Evolutionary conservation across 2,329 filamentous ascomycete genomes (phyloP).

Genomic region (Cladophialophora immunda): DNA sequence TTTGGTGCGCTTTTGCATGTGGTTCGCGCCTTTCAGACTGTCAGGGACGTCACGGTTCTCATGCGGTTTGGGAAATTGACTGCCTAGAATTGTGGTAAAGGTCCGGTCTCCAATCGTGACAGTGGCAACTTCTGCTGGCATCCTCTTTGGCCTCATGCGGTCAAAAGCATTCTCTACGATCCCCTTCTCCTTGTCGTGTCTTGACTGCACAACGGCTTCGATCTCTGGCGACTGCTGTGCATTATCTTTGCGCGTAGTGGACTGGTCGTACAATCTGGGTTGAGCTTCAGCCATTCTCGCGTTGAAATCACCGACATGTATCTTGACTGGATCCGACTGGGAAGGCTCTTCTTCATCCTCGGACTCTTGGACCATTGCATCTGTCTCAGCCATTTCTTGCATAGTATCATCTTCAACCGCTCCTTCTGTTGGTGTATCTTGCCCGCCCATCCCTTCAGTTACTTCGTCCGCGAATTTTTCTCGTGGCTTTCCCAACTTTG

Average conservation of each 20-base stretch:
- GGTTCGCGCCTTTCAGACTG: slow-evolving; percentile 1
- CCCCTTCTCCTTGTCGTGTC: slow-evolving; percentile 44
- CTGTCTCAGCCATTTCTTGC: slow-evolving; percentile 13
- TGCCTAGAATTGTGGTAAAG: slow-evolving; percentile 71
- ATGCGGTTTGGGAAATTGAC: slow-evolving; percentile 52
- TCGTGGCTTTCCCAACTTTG: slow-evolving; percentile 10
- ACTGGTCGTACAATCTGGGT: slow-evolving; percentile 11
- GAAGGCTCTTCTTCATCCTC: slow-evolving; percentile 37
- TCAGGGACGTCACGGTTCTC: background rate
- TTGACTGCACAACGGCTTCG: slow-evolving; percentile 46
- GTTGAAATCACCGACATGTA: slow-evolving; percentile 45
- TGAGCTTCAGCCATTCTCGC: slow-evolving; percentile 42
- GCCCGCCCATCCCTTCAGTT: slow-evolving; percentile 19
- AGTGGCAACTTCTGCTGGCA: slow-evolving; percentile 71
- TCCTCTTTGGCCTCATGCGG: slow-evolving; percentile 70
- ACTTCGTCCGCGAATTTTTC: slow-evolving; percentile 28
- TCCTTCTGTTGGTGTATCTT: slow-evolving; percentile 10
- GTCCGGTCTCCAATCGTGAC: slow-evolving; percentile 78
- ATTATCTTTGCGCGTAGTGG: background rate
- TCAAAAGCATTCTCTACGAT: slow-evolving; percentile 69
- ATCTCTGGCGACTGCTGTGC: slow-evolving; percentile 34
- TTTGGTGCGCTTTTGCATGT: slow-evolving; percentile 1
- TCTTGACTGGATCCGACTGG: slow-evolving; percentile 35
- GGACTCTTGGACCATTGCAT: slow-evolving; percentile 6
- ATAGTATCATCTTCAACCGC: slow-evolving; percentile 30